These are phyloP conservation scores for Blastocystis sp. DNA, from an alignment of 352 stramenopile species.

Conservation along the genomic window DNA sequence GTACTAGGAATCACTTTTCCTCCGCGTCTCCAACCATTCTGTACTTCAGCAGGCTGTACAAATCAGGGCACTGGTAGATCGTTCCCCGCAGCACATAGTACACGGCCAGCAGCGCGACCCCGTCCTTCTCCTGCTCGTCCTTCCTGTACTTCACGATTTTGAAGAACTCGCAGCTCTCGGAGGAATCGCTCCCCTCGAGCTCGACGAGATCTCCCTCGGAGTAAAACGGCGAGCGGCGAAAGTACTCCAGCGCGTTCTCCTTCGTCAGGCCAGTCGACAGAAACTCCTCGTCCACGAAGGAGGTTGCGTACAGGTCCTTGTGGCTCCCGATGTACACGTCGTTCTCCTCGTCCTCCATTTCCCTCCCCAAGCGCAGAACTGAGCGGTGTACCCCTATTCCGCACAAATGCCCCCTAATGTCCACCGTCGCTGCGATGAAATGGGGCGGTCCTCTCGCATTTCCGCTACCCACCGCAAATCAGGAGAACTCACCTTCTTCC, in stretches of 20 bases:
- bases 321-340: conserved; percentile 10
- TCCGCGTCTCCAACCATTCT: background rate
- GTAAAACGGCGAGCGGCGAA: conserved; percentile 38
- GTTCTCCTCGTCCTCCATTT: conserved; percentile 2
- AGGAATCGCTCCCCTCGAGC: background rate
- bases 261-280: background rate
- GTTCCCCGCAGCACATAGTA: conserved; percentile 46
- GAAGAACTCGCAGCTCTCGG: conserved; percentile 12
- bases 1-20: conserved; percentile 16
- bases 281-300: conserved; percentile 38
- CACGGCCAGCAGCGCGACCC: background rate
- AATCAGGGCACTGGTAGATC: conserved; percentile 59
- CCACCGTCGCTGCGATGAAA: no score
- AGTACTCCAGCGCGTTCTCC: conserved; percentile 47
- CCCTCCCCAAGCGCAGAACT: background rate
- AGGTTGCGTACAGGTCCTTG: background rate
- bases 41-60: conserved; percentile 52
- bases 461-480: no score
- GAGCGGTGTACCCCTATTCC: no score
- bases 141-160: conserved; percentile 46
- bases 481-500: no score
- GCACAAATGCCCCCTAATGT: no score
- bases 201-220: conserved; percentile 4
- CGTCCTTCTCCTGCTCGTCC: conserved; percentile 3
- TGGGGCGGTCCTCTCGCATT: no score